These are phyloP conservation scores for Mucor piriformis DNA, from an alignment of 371 early-diverging fungal species.

Conservation along the genomic window DNA sequence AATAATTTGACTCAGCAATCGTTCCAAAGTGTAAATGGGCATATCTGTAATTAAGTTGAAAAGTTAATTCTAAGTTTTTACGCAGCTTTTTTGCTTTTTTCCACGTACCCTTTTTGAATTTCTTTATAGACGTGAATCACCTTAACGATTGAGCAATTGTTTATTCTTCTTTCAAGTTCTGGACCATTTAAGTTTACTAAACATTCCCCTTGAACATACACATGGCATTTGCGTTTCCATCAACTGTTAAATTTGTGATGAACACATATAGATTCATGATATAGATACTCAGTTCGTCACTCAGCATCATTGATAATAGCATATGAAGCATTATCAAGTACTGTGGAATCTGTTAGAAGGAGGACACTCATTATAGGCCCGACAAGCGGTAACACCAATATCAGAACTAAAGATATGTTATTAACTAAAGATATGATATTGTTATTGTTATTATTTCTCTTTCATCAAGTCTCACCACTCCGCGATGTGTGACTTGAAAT, in stretches of 20 bases:
- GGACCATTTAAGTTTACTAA: not conserved
- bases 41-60: conserved; percentile 21
- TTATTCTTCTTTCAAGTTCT: conserved; percentile 1
- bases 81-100: conserved; percentile 22
- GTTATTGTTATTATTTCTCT: too few relatives aligned
- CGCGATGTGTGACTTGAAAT: too few relatives aligned
- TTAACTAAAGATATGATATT: too few relatives aligned
- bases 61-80: conserved; percentile 25
- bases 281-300: too few relatives aligned
- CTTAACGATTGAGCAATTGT: conserved; percentile 13
- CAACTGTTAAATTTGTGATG: not conserved
- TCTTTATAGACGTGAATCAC: conserved; percentile 15
- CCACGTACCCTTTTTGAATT: conserved; percentile 15
- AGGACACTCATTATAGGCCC: too few relatives aligned
- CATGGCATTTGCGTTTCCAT: not conserved
- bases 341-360: too few relatives aligned
- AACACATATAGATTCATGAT: too few relatives aligned
- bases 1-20: conserved; percentile 12
- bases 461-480: too few relatives aligned
- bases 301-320: too few relatives aligned
- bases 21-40: conserved; percentile 16
- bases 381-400: too few relatives aligned
- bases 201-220: not conserved
- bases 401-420: too few relatives aligned
- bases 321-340: too few relatives aligned